These are phyloP conservation scores for Penicillium nucicola DNA, from an alignment of 495 filamentous ascomycete species.

Conservation along the genomic window DNA sequence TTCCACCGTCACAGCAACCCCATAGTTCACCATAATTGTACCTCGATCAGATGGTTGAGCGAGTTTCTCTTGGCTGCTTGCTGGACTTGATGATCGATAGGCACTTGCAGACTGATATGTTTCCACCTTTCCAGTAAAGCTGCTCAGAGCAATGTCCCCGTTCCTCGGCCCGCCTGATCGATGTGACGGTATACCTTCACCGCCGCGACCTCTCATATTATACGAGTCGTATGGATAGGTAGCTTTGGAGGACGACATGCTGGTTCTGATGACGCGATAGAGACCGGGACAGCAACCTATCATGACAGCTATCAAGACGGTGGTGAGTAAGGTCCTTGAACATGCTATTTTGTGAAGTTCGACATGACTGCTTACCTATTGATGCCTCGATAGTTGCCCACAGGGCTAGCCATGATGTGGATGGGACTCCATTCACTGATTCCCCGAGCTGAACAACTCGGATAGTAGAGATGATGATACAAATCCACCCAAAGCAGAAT, in stretches of 20 bases:
- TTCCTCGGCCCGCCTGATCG: background rate
- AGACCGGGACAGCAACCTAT: slow-evolving; percentile 23
- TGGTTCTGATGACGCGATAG: slow-evolving; percentile 16
- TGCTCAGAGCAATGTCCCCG: slow-evolving; percentile 4
- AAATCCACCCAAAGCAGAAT: slow-evolving; percentile 49
- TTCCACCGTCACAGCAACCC: slow-evolving; percentile 5
- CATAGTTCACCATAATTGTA: slow-evolving; percentile 10
- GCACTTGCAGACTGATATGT: slow-evolving; percentile 8
- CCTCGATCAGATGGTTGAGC: background rate
- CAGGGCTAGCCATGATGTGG: slow-evolving; percentile 23
- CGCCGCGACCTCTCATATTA: background rate
- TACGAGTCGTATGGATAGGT: slow-evolving; percentile 16
- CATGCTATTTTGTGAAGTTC: background rate
- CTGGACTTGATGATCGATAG: slow-evolving; percentile 8
- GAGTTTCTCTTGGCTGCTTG: slow-evolving; percentile 15
- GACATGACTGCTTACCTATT: slow-evolving; percentile 13
- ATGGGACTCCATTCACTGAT: slow-evolving; percentile 6
- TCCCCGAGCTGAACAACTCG: slow-evolving; percentile 36
- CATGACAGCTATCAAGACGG: slow-evolving; percentile 8
- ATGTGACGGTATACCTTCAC: slow-evolving; percentile 10
- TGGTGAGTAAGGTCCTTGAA: background rate
- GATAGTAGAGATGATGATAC: slow-evolving; percentile 49
- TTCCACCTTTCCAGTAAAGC: background rate
- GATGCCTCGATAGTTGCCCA: slow-evolving; percentile 26
- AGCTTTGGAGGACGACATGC: slow-evolving; percentile 3